phyloP scores from a whole-genome alignment of 208 protist species.

The Crithidia brevicula region DNA sequence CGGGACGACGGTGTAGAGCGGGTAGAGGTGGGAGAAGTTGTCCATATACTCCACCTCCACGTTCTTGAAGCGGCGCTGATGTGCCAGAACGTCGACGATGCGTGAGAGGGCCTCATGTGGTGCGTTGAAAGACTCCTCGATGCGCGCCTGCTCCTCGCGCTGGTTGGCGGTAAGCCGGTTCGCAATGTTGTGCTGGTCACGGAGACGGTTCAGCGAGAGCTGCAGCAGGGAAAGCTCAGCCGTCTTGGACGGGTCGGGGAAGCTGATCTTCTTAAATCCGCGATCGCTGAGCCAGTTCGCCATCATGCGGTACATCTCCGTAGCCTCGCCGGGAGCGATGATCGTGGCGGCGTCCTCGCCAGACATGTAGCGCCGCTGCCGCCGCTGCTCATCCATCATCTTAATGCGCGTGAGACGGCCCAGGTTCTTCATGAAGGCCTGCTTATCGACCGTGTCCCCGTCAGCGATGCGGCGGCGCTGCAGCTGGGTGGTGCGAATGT shows the following conservation, averaged over 20 bases:
- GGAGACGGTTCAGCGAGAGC: slow-evolving; percentile 99
- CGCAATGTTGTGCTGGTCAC: slow-evolving; percentile 99
- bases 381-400: slow-evolving; percentile 99
- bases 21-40: slow-evolving; percentile 99
- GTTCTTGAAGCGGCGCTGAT: slow-evolving; percentile 99
- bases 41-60: slow-evolving; percentile 99
- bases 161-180: slow-evolving; percentile 98
- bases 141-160: slow-evolving; percentile 99
- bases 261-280: slow-evolving; percentile 99
- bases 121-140: slow-evolving; percentile 99
- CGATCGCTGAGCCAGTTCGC: slow-evolving; percentile 99
- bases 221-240: slow-evolving; percentile 99
- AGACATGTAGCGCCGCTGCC: slow-evolving; percentile 98
- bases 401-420: slow-evolving; percentile 99
- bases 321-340: slow-evolving; percentile 95
- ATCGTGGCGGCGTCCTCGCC: slow-evolving; percentile 96
- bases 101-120: slow-evolving; percentile 98
- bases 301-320: slow-evolving; percentile 99
- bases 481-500: slow-evolving; percentile 99
- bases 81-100: slow-evolving; percentile 99
- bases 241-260: slow-evolving; percentile 99
- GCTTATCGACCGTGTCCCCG: slow-evolving; percentile 99
- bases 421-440: slow-evolving; percentile 99
- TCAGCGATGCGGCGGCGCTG: slow-evolving; percentile 99
- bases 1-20: slow-evolving; percentile 99